Evolutionary conservation across 2,329 filamentous ascomycete species (phyloP), one percentile per base, ranked within the genome.

Genomic region (Epichloe gansuensis): DNA sequence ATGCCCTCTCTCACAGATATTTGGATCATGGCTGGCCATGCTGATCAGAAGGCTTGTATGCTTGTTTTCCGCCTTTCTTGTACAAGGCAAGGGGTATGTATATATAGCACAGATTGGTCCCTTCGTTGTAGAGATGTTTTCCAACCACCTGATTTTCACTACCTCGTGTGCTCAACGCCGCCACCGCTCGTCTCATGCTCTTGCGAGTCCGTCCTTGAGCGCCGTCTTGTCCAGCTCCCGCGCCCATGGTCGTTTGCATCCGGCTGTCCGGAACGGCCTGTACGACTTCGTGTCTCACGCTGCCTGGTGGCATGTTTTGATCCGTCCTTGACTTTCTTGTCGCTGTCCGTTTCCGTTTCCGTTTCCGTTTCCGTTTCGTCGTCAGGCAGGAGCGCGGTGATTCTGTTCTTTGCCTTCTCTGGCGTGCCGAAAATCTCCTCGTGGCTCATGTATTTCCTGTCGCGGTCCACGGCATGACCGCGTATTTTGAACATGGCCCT

Each of bases 361-460:
- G n/a, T n/a, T n/a, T 15, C 35, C 17, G 3, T 21, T 5, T 28
- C 17, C 17, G 17, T 21, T 5, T 28, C 39, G 11, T 48, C 41
- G 2, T 48, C 25, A 6, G 42, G 49, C 15, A 58, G 48, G 0
- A 58, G 31, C 5, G 52, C 39, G 7, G 44, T 11, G 11, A 56
- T 42, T 21, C 47, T 42, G 7, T 52, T 28, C 41, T 53, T 62
- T 12, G 53, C 51, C 53, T 59, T 62, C 46, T 57, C 58, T 4
- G 54, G 41, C 21, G 52, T 58, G 8, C 64, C 62, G 46, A 65
- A 67, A n/a, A 67, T 60, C 47, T 59, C 49, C 17, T 60, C 53
- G 43, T 66, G 57, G 37, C 58, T 62, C 55, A 60, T 50, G 31
- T 55, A 59, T 48, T 67, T 67, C 52, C 60, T 65, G 23, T 63